phyloP scores from a whole-genome alignment of 2,329 filamentous ascomycete species.

The Colletotrichum sidae region DNA sequence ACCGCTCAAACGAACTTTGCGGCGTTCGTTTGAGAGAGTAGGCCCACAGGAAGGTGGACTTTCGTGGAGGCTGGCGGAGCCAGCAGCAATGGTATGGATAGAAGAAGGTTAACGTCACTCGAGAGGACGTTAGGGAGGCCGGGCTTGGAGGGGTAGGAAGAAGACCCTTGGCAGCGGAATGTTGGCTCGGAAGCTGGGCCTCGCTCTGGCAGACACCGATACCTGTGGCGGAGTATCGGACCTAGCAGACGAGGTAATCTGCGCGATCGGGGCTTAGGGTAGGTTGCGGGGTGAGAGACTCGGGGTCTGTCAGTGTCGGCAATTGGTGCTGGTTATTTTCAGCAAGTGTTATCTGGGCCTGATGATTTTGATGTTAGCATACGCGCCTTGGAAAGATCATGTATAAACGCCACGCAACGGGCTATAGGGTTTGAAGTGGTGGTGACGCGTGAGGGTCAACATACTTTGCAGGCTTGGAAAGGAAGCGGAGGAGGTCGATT shows the following conservation, averaged over 20 bases:
- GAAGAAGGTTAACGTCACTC: conserved; percentile 68
- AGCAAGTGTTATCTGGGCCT: conserved; percentile 38
- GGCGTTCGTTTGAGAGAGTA: conserved; percentile 96
- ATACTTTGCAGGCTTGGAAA: conserved; percentile 95
- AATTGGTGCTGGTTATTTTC: conserved; percentile 10
- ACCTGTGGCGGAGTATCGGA: conserved; percentile 84
- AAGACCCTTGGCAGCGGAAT: conserved; percentile 90
- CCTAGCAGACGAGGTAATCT: conserved; percentile 81
- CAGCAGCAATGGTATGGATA: conserved; percentile 72
- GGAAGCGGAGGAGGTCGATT: conserved; percentile 90
- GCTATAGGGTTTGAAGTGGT: background rate
- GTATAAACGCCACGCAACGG: background rate
- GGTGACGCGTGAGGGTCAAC: conserved; percentile 46
- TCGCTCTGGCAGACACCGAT: conserved; percentile 84
- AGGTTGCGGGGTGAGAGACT: conserved; percentile 31
- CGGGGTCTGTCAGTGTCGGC: conserved; percentile 11
- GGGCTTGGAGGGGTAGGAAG: conserved; percentile 83
- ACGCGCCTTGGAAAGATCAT: too few relatives aligned
- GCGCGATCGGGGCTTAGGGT: conserved; percentile 41
- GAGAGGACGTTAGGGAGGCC: conserved; percentile 90
- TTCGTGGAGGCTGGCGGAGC: conserved; percentile 83
- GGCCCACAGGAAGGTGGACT: conserved; percentile 83
- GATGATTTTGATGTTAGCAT: background rate
- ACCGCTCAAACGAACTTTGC: conserved; percentile 96
- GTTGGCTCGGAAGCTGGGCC: conserved; percentile 74